phyloP scores from a whole-genome alignment of 2,329 filamentous ascomycete genomes.

The Beauveria caledonica region DNA sequence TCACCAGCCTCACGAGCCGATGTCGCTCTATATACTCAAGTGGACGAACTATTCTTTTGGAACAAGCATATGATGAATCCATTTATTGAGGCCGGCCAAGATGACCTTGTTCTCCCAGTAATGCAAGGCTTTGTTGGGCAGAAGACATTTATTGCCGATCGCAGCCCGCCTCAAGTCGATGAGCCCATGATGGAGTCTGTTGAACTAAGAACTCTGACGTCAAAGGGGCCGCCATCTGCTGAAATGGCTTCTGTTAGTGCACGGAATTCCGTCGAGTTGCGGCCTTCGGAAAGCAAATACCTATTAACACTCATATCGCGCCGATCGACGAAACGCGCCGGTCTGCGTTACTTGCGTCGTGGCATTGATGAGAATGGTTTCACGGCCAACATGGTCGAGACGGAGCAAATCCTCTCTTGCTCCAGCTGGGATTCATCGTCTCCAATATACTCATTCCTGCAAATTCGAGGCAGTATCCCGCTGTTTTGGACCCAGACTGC shows the following conservation, averaged over 20 bases:
- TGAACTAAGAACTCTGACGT: constrained; percentile 33
- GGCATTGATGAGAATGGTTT: constrained; percentile 86
- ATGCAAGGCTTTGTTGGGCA: constrained; percentile 96
- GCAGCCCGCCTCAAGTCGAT: constrained; percentile 47
- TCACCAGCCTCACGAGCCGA: constrained; percentile 16
- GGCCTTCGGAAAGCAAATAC: constrained; percentile 49
- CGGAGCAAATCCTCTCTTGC: constrained; percentile 82
- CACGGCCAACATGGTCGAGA: constrained; percentile 86
- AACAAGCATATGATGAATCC: constrained; percentile 67
- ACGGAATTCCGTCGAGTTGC: constrained; percentile 30
- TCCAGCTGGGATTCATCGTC: constrained; percentile 52
- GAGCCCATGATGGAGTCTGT: constrained; percentile 36
- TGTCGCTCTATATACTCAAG: constrained; percentile 58
- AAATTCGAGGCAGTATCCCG: constrained; percentile 85
- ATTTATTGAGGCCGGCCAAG: constrained; percentile 66
- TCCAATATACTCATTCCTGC: constrained; percentile 74
- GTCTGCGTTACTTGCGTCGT: constrained; percentile 79
- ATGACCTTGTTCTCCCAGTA: constrained; percentile 66
- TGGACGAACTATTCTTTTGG: constrained; percentile 83
- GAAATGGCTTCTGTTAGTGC: constrained; percentile 14
- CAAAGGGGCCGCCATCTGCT: constrained; percentile 16
- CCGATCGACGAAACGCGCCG: constrained; percentile 76
- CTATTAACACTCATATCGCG: constrained; percentile 89
- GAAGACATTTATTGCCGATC: constrained; percentile 66
- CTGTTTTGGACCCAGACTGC: constrained; percentile 93